Evolutionary conservation across 768 basidiomycete species (phyloP), one percentile per base, ranked within the genome.

Genomic region (Hypholoma sublateritium): DNA sequence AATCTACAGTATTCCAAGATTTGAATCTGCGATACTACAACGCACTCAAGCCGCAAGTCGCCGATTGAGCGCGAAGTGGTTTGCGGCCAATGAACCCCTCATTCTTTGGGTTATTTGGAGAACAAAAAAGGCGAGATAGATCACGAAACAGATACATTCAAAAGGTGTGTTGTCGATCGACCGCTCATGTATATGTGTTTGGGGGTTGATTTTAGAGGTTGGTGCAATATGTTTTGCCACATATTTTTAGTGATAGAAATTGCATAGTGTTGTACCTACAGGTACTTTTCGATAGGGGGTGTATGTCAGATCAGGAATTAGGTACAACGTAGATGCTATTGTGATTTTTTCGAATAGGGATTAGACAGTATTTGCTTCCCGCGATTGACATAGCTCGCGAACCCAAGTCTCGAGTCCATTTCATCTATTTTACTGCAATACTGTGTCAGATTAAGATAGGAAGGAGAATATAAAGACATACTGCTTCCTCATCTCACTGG

Each of bases 401-500:
- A 88, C 24, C 83, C 77, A 17, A 81, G 62, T 24, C 88, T 78
- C 14, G 88, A 82, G 63, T 89, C 84, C 85, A 89, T 88, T 63
- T 87, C 86, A 68, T 90, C 88, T 52, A 90, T 87, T 59, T 83
- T 80, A 57, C 88, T 91, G 62, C 49, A 36, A 25, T 54, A 55
- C 36, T 41, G 43, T n/a, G 36, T 42, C 54, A 58, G 45, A 41
- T 42, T 37, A 13, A 24, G n/a, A 41, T 13, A 9, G 28, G 6
- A 13, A 36, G 5, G 24, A 34, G 1, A 5, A 21, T 17, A 16
- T 19, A 36, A 12, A 39, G 7, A 71, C 84, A 62, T 63, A 92
- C 92, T 87, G 80, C 67, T 81, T 86, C 63, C 81, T 82, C 92
- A 94, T 94, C 72, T 95, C 92, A 63, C 89, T 91, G 16, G 90